Evolutionary conservation across 352 stramenopile species (phyloP).

Genomic region (Pythium oligandrum): DNA sequence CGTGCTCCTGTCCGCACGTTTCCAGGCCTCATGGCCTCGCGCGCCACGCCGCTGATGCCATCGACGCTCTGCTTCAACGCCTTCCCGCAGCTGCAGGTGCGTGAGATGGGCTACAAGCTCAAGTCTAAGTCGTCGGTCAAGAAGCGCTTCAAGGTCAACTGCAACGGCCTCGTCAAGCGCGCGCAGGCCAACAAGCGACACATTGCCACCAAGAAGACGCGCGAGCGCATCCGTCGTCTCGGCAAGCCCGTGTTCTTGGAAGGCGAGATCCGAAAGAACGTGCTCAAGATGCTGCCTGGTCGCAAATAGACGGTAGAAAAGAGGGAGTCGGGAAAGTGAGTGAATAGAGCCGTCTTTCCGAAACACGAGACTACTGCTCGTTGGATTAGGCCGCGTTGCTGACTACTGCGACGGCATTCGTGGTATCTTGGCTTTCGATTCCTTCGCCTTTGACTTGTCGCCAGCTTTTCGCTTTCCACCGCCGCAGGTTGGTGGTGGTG

Average conservation of each 20-base stretch:
- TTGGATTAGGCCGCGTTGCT: neutral
- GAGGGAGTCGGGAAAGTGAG: neutral
- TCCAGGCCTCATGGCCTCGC: constrained; percentile 13
- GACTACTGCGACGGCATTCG: constrained; percentile 1
- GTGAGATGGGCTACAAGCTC: constrained; percentile 76
- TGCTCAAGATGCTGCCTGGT: constrained; percentile 56
- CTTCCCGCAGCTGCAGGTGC: constrained; percentile 48
- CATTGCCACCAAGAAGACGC: constrained; percentile 83
- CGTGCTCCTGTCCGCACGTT: constrained; percentile 2
- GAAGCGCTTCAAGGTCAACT: constrained; percentile 83
- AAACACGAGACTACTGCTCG: constrained; percentile 1
- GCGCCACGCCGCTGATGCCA: constrained; percentile 16
- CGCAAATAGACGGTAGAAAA: constrained; percentile 3
- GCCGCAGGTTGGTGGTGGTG: neutral
- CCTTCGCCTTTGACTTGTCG: too few species aligned
- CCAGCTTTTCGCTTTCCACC: too few species aligned
- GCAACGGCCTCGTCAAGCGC: constrained; percentile 75
- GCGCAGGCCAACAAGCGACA: constrained; percentile 79
- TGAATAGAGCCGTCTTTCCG: constrained; percentile 3
- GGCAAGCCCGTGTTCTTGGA: constrained; percentile 66
- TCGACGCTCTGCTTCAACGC: constrained; percentile 22
- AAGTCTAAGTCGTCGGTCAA: constrained; percentile 80
- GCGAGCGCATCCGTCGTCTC: constrained; percentile 68
- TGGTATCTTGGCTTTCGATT: neutral
- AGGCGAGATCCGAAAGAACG: constrained; percentile 81